Evolutionary conservation across 306 rosid species (phyloP).

Genomic region (Trichosanthes cucumerina): DNA sequence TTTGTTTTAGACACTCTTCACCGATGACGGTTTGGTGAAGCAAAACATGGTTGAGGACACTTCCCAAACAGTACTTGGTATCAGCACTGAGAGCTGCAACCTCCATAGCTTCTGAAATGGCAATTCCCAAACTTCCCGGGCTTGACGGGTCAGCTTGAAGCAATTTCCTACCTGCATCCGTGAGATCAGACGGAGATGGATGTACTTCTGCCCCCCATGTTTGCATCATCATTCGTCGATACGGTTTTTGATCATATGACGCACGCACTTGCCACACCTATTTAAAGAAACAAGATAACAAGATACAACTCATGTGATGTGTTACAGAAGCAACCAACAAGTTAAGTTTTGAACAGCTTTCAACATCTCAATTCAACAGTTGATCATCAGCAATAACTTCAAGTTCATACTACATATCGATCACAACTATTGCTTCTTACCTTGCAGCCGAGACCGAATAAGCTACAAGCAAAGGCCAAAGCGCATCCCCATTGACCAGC

Average conservation of each 20-base stretch:
- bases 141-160: constrained; percentile 59
- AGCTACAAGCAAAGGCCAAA: constrained; percentile 85
- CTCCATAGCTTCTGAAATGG: constrained; percentile 92
- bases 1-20: constrained; percentile 81
- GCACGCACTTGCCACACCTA: constrained; percentile 99
- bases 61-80: constrained; percentile 81
- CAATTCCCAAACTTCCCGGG: constrained; percentile 95
- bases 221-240: constrained; percentile 87
- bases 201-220: constrained; percentile 98
- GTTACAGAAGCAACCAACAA: background rate
- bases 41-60: constrained; percentile 87
- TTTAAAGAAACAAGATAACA: background rate
- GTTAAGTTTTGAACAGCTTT: background rate
- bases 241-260: constrained; percentile 79
- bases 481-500: constrained; percentile 99
- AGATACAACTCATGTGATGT: too few species aligned
- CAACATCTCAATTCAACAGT: background rate
- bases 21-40: constrained; percentile 91
- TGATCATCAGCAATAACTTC: background rate
- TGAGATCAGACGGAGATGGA: constrained; percentile 72
- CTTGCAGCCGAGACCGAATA: constrained; percentile 84
- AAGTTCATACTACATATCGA: background rate
- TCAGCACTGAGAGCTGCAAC: constrained; percentile 60
- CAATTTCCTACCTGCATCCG: constrained; percentile 57
- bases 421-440: constrained; percentile 19